Percentiles rank a stretch among this genome's conserved stretches.
Conservation (phyloP, 306 rosid species). For the Trifolium pratense region DNA sequence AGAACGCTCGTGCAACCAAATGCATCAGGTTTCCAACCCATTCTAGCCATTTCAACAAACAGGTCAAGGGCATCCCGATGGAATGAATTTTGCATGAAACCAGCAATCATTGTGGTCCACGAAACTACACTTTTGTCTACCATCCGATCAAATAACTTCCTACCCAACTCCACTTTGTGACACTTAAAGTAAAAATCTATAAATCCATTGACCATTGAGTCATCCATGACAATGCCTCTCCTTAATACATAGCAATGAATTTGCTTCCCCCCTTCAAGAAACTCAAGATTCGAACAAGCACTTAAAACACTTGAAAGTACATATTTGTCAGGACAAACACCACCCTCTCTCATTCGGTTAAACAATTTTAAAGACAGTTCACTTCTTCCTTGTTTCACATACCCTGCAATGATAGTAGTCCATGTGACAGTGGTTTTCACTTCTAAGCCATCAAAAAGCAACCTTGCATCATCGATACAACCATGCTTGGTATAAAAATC, state of each 20-base stretch:
- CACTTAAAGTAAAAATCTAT: slow-evolving; percentile 80
- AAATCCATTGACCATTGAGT: slow-evolving; percentile 72
- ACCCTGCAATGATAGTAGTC: slow-evolving; percentile 80
- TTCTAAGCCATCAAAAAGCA: slow-evolving; percentile 63
- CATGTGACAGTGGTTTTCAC: slow-evolving; percentile 70
- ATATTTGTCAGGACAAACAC: slow-evolving; percentile 64
- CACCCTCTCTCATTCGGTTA: slow-evolving; percentile 61
- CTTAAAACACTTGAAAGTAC: slow-evolving; percentile 79
- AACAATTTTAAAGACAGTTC: slow-evolving; percentile 73
- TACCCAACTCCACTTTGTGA: slow-evolving; percentile 62
- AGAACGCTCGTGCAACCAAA: slow-evolving; percentile 83
- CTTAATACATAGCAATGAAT: slow-evolving; percentile 77
- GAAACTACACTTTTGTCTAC: slow-evolving; percentile 65
- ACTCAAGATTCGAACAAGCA: slow-evolving; percentile 74
- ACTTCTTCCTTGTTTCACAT: slow-evolving; percentile 66
- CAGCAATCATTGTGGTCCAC: slow-evolving; percentile 94
- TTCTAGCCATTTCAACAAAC: slow-evolving; percentile 66
- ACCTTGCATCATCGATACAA: slow-evolving; percentile 62
- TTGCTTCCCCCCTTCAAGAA: slow-evolving; percentile 78
- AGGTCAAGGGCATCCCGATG: slow-evolving; percentile 68
- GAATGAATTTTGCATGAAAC: slow-evolving; percentile 85
- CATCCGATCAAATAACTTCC: slow-evolving; percentile 60
- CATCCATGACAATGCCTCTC: slow-evolving; percentile 68
- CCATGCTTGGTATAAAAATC: slow-evolving; percentile 72
- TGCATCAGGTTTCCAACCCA: slow-evolving; percentile 71